Base-by-base conservation (phyloP, 768 basidiomycete genomes). In the Lactarius sp. region DNA sequence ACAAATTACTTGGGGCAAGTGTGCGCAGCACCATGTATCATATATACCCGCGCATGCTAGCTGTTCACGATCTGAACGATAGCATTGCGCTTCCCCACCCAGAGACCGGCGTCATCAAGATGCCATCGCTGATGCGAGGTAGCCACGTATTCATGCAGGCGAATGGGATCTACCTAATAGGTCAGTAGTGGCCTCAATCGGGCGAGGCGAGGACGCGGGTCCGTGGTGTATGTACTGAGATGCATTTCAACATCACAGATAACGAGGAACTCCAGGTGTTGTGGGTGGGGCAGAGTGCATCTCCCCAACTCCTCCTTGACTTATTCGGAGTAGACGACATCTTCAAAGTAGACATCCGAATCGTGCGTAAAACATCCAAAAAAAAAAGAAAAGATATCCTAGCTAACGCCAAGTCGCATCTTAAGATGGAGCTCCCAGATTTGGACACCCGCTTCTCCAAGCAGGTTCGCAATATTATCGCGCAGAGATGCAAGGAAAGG, bases 131-230 rank as follows among this genome's bases (percentile, higher is more conserved):
- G 59, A 94, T 94, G 87, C 82, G 96, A 47, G 79, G 81, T 62
- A 89, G 89, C 56, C 85, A 98, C 75, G 77, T 80, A 50, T 92
- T 87, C 68, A 98, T 99, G 97, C 85, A 92, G 71, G 83, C 83
- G 2, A 80, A 90, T 69, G 97, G 97, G 0, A 78, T 97, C n/a
- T 99, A 98, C 75, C 78, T 98, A 51, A 86, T 96, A 65, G 91
- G 96, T 94, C 68, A 56, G 81, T 73, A 27, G 27, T 27, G 27
- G 27, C 27, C 27, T 3, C 27, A 27, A 27, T 27, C 2, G 27
- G 27, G 27, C 27, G 27, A 27, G 27, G 27, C 27, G 27, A 44
- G 42, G 14, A 44, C 42, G 42, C 42, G 14, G 12, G 14, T 9
- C 56, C 59, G 8, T 61, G 47, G 5, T 41, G 42, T 42, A 42